Evolutionary conservation across 1,284 basidiomycete species (phyloP).

Genomic region (Mycena sp.): DNA sequence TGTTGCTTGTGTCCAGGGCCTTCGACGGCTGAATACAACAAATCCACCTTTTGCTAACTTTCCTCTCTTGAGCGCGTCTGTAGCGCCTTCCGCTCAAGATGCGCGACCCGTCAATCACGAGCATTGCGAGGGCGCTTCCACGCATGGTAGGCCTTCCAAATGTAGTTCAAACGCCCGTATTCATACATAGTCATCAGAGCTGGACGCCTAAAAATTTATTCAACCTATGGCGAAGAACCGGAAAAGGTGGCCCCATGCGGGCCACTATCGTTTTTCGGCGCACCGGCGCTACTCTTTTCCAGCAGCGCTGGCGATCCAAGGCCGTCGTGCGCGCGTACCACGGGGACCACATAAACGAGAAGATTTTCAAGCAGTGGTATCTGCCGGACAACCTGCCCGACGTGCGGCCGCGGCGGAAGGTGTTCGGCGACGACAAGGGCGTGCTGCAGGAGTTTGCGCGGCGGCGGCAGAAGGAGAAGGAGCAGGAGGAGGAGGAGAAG

Average conservation of each 20-base stretch:
- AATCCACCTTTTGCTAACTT: too few relatives aligned
- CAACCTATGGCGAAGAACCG: constrained; percentile 77
- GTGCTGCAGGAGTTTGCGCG: constrained; percentile 66
- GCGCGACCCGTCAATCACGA: too few relatives aligned
- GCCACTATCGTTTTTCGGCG: constrained; percentile 66
- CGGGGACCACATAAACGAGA: constrained; percentile 94
- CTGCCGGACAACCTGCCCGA: constrained; percentile 89
- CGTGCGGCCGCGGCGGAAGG: constrained; percentile 69
- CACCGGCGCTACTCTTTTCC: constrained; percentile 76
- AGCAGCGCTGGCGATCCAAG: constrained; percentile 94
- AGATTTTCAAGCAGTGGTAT: constrained; percentile 96
- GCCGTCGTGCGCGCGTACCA: constrained; percentile 94
- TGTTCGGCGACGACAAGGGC: constrained; percentile 52
- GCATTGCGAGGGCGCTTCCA: constrained; percentile 54
- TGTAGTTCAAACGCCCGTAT: too few relatives aligned
- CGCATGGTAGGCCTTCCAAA: constrained; percentile 51
- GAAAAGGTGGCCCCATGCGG: constrained; percentile 51
- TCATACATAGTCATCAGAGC: constrained; percentile 59
- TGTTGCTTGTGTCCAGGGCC: too few relatives aligned
- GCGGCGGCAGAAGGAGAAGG: constrained; percentile 56
- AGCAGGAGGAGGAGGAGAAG: constrained; percentile 58
- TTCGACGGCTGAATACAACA: too few relatives aligned
- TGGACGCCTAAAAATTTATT: constrained; percentile 86
- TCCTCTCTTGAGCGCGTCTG: too few relatives aligned
- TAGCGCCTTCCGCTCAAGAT: too few relatives aligned